These are phyloP conservation scores for Elasticomyces elasticus DNA, from an alignment of 495 filamentous ascomycete genomes.

Conservation along the genomic window DNA sequence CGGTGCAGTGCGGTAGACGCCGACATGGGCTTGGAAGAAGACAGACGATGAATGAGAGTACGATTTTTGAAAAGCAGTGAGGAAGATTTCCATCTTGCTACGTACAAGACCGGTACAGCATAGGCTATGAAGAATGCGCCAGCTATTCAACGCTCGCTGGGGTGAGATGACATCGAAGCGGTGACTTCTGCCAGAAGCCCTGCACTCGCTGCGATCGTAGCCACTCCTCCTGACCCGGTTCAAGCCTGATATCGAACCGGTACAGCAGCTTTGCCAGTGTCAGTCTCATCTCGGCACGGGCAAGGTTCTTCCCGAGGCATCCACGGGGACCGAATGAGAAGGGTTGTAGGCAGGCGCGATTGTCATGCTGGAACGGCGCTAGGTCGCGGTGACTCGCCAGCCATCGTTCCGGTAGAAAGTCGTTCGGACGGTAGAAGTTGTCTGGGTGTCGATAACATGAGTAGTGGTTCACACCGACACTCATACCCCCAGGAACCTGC, in stretches of 20 bases:
- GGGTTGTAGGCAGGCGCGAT: constrained; percentile 2
- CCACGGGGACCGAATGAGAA: constrained; percentile 13
- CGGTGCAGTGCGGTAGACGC: no score
- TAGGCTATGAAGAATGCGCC: not conserved
- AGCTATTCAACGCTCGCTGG: not conserved
- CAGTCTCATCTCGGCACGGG: constrained; percentile 28
- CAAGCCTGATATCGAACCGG: constrained; percentile 25
- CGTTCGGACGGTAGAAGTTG: constrained; percentile 33
- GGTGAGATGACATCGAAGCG: constrained; percentile 11
- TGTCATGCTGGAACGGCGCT: constrained; percentile 1
- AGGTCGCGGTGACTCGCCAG: not conserved
- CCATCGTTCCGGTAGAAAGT: constrained; percentile 3
- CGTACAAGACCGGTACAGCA: not conserved
- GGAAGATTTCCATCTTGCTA: no score
- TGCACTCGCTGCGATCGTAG: constrained; percentile 23
- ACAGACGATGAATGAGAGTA: no score
- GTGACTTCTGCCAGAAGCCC: constrained; percentile 36
- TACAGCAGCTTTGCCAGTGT: constrained; percentile 26
- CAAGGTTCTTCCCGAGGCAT: constrained; percentile 20
- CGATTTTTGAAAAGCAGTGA: no score
- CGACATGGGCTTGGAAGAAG: no score
- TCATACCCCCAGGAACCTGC: constrained; percentile 33
- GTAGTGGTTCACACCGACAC: constrained; percentile 37
- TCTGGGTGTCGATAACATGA: constrained; percentile 35
- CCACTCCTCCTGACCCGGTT: constrained; percentile 19